A percentile compares a stretch with the other conserved stretches of the same genome.
phyloP scores from a whole-genome alignment of 2,329 filamentous ascomycete species.

The Trichoderma polysporum region DNA sequence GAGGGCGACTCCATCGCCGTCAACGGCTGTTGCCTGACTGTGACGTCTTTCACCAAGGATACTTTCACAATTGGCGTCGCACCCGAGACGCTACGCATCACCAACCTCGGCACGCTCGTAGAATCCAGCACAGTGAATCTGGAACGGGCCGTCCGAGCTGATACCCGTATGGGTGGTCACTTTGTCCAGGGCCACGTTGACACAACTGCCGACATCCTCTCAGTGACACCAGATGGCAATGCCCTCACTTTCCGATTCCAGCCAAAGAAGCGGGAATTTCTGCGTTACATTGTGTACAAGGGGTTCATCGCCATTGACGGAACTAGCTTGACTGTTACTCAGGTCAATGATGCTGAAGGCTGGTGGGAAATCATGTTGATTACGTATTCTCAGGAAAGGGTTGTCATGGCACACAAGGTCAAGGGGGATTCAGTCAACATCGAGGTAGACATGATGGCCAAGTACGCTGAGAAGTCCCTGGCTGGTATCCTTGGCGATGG shows the following conservation, averaged over 20 bases:
- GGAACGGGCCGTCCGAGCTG: constrained; percentile 85
- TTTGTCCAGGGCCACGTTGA: constrained; percentile 98
- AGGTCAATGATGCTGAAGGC: constrained; percentile 73
- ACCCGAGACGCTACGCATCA: constrained; percentile 92
- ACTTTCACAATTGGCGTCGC: constrained; percentile 90
- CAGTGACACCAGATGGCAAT: constrained; percentile 79
- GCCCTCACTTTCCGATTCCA: constrained; percentile 82
- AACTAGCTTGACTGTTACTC: constrained; percentile 88
- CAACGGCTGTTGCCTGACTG: constrained; percentile 94
- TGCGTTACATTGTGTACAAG: constrained; percentile 93
- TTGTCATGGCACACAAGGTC: constrained; percentile 78
- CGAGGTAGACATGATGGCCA: constrained; percentile 85
- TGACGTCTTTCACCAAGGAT: constrained; percentile 56
- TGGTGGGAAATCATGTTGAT: constrained; percentile 99
- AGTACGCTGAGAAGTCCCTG: constrained; percentile 88
- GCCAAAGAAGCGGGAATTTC: constrained; percentile 65
- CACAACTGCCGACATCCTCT: constrained; percentile 73
- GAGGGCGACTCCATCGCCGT: constrained; percentile 92
- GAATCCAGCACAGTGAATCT: constrained; percentile 76
- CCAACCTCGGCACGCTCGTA: constrained; percentile 79
- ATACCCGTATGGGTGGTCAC: constrained; percentile 95
- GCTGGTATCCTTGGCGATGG: constrained; percentile 63
- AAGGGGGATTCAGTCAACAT: constrained; percentile 82
- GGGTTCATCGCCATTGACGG: constrained; percentile 94
- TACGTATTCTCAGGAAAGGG: constrained; percentile 89